These are phyloP conservation scores for Phanerochaete sordida DNA, from an alignment of 768 basidiomycete species.

Conservation along the genomic window DNA sequence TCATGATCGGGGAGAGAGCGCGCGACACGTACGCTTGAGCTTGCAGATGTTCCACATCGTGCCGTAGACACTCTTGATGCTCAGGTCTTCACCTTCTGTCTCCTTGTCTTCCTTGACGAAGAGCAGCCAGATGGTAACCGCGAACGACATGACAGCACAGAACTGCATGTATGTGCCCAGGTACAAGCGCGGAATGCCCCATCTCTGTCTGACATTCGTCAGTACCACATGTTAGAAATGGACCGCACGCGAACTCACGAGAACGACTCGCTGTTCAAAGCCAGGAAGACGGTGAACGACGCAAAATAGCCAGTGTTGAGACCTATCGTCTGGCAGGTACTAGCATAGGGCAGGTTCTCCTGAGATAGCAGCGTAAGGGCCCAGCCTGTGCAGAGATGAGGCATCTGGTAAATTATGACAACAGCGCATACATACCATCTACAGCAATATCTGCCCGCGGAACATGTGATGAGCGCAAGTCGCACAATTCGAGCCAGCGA, in stretches of 20 bases:
- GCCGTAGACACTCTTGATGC: slow-evolving; percentile 84
- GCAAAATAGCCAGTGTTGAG: slow-evolving; percentile 94
- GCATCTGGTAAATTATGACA: slow-evolving; percentile 22
- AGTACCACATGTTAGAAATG: not conserved
- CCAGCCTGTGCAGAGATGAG: slow-evolving; percentile 47
- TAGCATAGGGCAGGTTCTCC: slow-evolving; percentile 93
- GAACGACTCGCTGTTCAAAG: slow-evolving; percentile 93
- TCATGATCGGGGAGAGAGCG: not conserved
- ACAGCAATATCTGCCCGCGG: slow-evolving; percentile 82
- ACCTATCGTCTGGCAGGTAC: slow-evolving; percentile 97
- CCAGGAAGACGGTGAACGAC: slow-evolving; percentile 96
- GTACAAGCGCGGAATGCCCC: slow-evolving; percentile 71
- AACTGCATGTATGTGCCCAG: slow-evolving; percentile 82
- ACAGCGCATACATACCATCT: slow-evolving; percentile 60
- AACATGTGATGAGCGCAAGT: slow-evolving; percentile 14
- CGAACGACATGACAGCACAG: slow-evolving; percentile 77
- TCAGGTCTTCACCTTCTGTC: slow-evolving; percentile 76
- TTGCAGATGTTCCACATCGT: slow-evolving; percentile 95
- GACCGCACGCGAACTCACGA: slow-evolving; percentile 44
- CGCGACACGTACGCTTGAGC: slow-evolving; percentile 67
- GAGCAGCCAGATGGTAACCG: slow-evolving; percentile 87
- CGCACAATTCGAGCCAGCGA: not conserved
- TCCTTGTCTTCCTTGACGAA: slow-evolving; percentile 88
- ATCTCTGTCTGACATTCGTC: slow-evolving; percentile 49
- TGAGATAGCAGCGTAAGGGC: slow-evolving; percentile 84